Conservation (phyloP, 2,329 filamentous ascomycete species). For the Colletotrichum simmondsii region DNA sequence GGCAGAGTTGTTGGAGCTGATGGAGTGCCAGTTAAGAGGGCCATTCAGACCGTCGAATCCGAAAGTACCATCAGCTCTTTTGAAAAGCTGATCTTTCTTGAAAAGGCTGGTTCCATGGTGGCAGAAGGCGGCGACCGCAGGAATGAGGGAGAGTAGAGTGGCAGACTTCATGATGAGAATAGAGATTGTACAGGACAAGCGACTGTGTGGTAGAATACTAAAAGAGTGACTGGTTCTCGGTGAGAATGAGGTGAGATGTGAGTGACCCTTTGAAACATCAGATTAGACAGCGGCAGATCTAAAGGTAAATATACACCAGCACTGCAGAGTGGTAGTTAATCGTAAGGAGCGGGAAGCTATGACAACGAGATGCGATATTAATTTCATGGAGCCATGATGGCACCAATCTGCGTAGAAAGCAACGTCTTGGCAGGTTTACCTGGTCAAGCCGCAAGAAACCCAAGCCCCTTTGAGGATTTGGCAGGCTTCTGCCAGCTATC, state of each 20-base stretch:
- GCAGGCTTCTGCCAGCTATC: conserved; percentile 2
- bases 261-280: not conserved
- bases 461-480: not conserved
- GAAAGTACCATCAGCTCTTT: conserved; percentile 43
- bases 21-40: conserved; percentile 63
- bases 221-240: conserved; percentile 20
- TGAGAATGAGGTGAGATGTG: conserved; percentile 4
- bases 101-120: conserved; percentile 49
- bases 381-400: conserved; percentile 22
- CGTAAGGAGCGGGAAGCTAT: conserved; percentile 8
- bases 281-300: conserved; percentile 10
- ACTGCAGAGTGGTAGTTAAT: conserved; percentile 11
- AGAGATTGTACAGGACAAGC: not conserved
- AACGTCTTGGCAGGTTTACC: conserved; percentile 27
- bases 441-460: conserved; percentile 3
- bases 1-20: conserved; percentile 55
- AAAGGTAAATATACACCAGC: conserved; percentile 22
- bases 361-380: conserved; percentile 18
- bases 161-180: conserved; percentile 37
- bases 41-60: conserved; percentile 55
- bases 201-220: not conserved
- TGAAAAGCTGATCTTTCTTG: conserved; percentile 37
- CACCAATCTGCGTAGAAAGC: conserved; percentile 5
- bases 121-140: conserved; percentile 41
- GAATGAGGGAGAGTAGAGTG: conserved; percentile 34